phyloP scores from a whole-genome alignment of 148 eudicot species.

The Nepenthes mirabilis region DNA sequence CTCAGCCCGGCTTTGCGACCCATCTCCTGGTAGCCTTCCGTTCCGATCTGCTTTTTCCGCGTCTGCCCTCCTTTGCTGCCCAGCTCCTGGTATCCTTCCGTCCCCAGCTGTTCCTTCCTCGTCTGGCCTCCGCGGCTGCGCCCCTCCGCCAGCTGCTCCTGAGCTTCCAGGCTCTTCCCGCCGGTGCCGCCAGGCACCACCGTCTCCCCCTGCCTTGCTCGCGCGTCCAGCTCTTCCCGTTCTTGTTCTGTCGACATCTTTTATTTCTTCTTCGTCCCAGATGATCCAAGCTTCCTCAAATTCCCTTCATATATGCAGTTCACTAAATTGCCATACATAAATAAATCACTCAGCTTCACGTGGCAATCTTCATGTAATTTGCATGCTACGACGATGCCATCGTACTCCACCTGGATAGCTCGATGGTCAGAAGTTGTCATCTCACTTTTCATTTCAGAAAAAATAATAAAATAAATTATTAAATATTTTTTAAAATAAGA shows the following conservation, averaged over 20 bases:
- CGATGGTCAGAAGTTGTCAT: too few relatives aligned
- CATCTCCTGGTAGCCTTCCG: constrained; percentile 12
- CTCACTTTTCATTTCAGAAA: too few relatives aligned
- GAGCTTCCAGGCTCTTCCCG: constrained; percentile 10
- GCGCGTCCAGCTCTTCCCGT: constrained; percentile 13
- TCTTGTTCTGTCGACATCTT: constrained; percentile 11
- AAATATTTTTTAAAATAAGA: too few relatives aligned
- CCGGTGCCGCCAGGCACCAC: constrained; percentile 21
- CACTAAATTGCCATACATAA: too few relatives aligned
- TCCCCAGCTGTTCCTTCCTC: constrained; percentile 40
- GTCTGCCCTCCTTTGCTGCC: constrained; percentile 41
- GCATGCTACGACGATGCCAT: too few relatives aligned
- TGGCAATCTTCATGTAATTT: too few relatives aligned
- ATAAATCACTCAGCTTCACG: too few relatives aligned
- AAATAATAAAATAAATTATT: too few relatives aligned
- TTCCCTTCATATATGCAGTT: too few relatives aligned
- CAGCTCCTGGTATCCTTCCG: constrained; percentile 34
- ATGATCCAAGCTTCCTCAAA: too few relatives aligned
- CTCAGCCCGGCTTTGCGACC: constrained; percentile 25
- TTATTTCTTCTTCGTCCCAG: too few relatives aligned
- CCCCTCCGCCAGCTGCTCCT: constrained; percentile 24
- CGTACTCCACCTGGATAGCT: too few relatives aligned
- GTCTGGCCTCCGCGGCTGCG: constrained; percentile 39
- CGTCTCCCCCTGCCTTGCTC: constrained; percentile 16
- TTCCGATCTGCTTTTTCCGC: constrained; percentile 35